Conservation (phyloP, 805 yeast species). For the Myxozyma neotropica region DNA sequence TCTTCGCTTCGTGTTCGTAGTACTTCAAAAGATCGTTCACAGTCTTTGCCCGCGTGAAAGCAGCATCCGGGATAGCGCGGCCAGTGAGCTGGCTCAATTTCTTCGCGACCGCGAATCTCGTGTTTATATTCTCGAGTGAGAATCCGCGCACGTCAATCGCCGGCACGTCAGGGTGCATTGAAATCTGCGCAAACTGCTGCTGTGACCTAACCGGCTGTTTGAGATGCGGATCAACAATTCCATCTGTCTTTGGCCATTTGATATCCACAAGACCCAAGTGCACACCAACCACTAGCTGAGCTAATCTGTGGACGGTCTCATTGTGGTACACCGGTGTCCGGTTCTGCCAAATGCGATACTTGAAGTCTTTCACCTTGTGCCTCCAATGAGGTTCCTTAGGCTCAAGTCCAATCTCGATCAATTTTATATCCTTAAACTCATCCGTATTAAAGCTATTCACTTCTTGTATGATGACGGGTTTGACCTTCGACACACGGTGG, state of each 20-base stretch:
- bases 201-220: not conserved
- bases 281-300: constrained; percentile 20
- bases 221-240: not conserved
- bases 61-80: constrained; percentile 25
- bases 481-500: constrained; percentile 16
- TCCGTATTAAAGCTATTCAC: not conserved
- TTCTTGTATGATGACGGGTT: not conserved
- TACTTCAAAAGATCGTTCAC: constrained; percentile 15
- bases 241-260: constrained; percentile 15
- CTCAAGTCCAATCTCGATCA: constrained; percentile 22
- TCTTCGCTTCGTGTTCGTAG: constrained; percentile 16
- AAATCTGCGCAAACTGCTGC: constrained; percentile 4
- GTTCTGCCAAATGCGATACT: constrained; percentile 18
- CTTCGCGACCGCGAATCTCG: constrained; percentile 25
- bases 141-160: constrained; percentile 4
- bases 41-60: constrained; percentile 10
- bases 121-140: constrained; percentile 11
- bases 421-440: not conserved
- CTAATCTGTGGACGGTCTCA: constrained; percentile 8
- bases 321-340: constrained; percentile 6
- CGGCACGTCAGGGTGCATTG: constrained; percentile 3
- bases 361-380: constrained; percentile 5
- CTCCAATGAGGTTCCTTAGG: not conserved
- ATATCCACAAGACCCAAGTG: constrained; percentile 18
- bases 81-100: constrained; percentile 26